phyloP scores from a whole-genome alignment of 1,139 yeast genomes.

The Wickerhamiella infanticola region DNA sequence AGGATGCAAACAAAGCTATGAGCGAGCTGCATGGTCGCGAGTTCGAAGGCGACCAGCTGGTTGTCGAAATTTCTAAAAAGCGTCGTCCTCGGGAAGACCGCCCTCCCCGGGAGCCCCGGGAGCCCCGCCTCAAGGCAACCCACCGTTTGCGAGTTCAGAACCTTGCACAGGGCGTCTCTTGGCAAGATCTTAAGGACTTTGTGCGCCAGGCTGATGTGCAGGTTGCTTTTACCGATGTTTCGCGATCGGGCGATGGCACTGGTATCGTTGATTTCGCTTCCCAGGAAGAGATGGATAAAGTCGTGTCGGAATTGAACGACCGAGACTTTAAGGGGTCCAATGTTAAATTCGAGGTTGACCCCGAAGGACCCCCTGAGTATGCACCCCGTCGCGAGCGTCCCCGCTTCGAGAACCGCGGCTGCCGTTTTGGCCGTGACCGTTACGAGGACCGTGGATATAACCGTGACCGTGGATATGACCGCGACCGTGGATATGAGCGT shows the following conservation, averaged over 20 bases:
- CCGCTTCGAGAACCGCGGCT: slow-evolving; percentile 3
- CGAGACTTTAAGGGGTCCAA: slow-evolving; percentile 54
- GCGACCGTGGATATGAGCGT: slow-evolving; percentile 4
- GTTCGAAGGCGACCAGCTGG: slow-evolving; percentile 22
- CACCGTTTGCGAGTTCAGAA: slow-evolving; percentile 14
- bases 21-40: slow-evolving; percentile 22
- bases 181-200: slow-evolving; percentile 27
- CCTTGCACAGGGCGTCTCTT: slow-evolving; percentile 18
- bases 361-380: slow-evolving; percentile 29
- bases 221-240: slow-evolving; percentile 23
- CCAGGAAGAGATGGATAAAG: slow-evolving; percentile 57
- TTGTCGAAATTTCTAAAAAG: slow-evolving; percentile 24
- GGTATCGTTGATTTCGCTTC: slow-evolving; percentile 59
- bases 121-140: slow-evolving; percentile 11
- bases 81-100: slow-evolving; percentile 15
- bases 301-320: slow-evolving; percentile 54
- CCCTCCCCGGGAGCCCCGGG: slow-evolving; percentile 9
- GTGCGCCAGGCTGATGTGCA: slow-evolving; percentile 23
- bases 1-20: slow-evolving; percentile 20
- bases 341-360: slow-evolving; percentile 62
- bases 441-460: slow-evolving; percentile 6
- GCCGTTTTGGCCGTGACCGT: slow-evolving; percentile 11
- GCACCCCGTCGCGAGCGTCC: slow-evolving; percentile 7
- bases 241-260: slow-evolving; percentile 21
- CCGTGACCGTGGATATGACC: slow-evolving; percentile 6